A percentile compares a stretch with the other conserved stretches of the same genome.
Evolutionary conservation across 1,139 yeast species (phyloP).

Genomic region (Nematodospora anomalae): DNA sequence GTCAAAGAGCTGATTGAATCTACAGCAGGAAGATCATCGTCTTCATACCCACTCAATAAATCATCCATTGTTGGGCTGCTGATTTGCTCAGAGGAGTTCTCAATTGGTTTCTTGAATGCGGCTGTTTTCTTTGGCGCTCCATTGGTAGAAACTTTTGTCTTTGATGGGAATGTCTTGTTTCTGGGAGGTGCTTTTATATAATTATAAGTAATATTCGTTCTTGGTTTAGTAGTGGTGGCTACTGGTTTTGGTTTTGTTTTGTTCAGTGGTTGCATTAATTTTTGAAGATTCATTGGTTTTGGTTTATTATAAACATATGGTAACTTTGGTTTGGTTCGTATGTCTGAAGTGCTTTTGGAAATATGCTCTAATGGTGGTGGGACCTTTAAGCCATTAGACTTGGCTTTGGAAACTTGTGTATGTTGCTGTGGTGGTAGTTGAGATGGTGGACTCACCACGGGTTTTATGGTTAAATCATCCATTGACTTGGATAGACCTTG

Average conservation of each 20-base stretch:
- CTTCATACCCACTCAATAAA: conserved; percentile 25
- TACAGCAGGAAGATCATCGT: conserved; percentile 14
- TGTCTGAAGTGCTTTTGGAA: conserved; percentile 14
- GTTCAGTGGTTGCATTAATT: conserved; percentile 19
- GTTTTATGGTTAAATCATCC: conserved; percentile 22
- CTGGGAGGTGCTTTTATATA: conserved; percentile 22
- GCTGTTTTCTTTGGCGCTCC: conserved; percentile 5
- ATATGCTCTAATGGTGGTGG: conserved; percentile 9
- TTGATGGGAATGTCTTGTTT: conserved; percentile 8
- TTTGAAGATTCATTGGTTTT: conserved; percentile 37
- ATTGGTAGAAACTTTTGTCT: conserved; percentile 8
- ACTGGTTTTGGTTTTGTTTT: conserved; percentile 20
- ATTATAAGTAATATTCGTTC: conserved; percentile 32
- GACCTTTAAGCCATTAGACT: conserved; percentile 1
- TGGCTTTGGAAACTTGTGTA: neutral
- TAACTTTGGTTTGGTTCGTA: conserved; percentile 16
- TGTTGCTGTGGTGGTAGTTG: conserved; percentile 1
- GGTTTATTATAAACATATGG: conserved; percentile 43
- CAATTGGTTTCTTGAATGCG: conserved; percentile 12
- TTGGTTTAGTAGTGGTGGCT: conserved; percentile 12
- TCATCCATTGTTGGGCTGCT: conserved; percentile 30
- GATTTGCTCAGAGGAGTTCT: conserved; percentile 5
- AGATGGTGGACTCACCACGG: conserved; percentile 13
- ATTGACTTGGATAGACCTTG: conserved; percentile 13
- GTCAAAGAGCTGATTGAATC: conserved; percentile 24